Conservation (phyloP, 257 asterid species). For the Hygrophila difformis region DNA sequence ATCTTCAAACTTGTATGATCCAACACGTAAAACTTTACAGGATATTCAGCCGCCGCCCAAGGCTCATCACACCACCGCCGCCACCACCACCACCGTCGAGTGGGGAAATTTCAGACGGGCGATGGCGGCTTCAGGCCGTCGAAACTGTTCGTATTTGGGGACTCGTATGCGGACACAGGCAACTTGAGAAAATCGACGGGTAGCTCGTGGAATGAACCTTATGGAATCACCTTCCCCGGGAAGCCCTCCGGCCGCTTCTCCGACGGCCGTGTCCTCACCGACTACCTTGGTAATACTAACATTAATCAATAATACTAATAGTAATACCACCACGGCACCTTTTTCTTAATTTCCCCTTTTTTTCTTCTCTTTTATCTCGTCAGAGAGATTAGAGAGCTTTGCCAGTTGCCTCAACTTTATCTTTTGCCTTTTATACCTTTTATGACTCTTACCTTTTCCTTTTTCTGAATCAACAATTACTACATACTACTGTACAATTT, state of each 20-base stretch:
- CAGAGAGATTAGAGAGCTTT: too few relatives aligned
- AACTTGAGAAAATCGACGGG: slow-evolving; percentile 45
- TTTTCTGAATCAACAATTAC: too few relatives aligned
- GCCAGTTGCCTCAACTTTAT: too few relatives aligned
- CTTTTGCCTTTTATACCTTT: too few relatives aligned
- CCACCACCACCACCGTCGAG: slow-evolving; percentile 7
- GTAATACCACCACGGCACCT: neutral
- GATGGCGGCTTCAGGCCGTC: slow-evolving; percentile 24
- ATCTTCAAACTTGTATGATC: too few relatives aligned
- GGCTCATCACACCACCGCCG: neutral
- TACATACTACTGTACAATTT: too few relatives aligned
- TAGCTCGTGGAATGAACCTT: slow-evolving; percentile 68
- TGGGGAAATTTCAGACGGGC: slow-evolving; percentile 7
- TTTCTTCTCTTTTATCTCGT: too few relatives aligned
- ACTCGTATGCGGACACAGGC: slow-evolving; percentile 90
- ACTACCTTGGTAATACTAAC: slow-evolving; percentile 47
- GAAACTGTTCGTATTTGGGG: slow-evolving; percentile 80
- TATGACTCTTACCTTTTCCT: too few relatives aligned
- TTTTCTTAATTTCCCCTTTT: neutral
- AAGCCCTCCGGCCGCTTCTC: slow-evolving; percentile 91
- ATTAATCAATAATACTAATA: neutral
- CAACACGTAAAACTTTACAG: too few relatives aligned
- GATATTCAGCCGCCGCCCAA: too few relatives aligned
- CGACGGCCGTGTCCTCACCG: slow-evolving; percentile 89
- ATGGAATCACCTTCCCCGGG: slow-evolving; percentile 88